These are phyloP conservation scores for Protomyces macrosporus DNA, from an alignment of 1,139 yeast genomes.

Conservation along the genomic window DNA sequence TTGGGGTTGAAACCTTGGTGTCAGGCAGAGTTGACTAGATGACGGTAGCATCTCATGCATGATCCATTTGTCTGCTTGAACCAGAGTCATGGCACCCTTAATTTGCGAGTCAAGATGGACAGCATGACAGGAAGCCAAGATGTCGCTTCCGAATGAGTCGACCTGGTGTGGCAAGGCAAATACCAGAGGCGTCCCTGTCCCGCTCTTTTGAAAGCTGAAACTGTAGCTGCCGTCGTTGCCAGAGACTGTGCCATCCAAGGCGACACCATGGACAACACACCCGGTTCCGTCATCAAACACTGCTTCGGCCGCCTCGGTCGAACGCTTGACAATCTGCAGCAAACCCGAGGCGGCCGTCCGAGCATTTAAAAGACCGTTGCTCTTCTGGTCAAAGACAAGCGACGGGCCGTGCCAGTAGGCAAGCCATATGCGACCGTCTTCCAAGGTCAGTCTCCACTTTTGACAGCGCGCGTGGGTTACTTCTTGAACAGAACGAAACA, in stretches of 20 bases:
- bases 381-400: constrained; percentile 27
- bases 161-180: constrained; percentile 74
- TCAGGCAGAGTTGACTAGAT: constrained; percentile 45
- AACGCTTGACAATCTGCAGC: constrained; percentile 58
- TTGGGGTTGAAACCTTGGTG: constrained; percentile 46
- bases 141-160: constrained; percentile 45
- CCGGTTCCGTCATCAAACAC: constrained; percentile 58
- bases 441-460: constrained; percentile 44
- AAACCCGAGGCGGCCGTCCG: constrained; percentile 48
- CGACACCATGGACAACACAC: constrained; percentile 46
- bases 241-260: constrained; percentile 41
- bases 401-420: constrained; percentile 47
- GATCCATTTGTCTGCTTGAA: constrained; percentile 47
- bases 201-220: constrained; percentile 44
- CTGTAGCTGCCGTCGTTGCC: constrained; percentile 47
- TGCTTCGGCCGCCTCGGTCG: constrained; percentile 33
- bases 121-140: too few relatives aligned
- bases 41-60: constrained; percentile 52
- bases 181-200: constrained; percentile 46
- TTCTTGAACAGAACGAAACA: constrained; percentile 38
- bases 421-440: constrained; percentile 52
- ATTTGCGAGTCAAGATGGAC: constrained; percentile 49
- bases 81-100: constrained; percentile 65
- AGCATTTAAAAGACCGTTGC: constrained; percentile 44
- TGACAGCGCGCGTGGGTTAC: constrained; percentile 43